Percentiles rank a stretch among this genome's conserved stretches.
Conservation (phyloP, 768 basidiomycete species). For the Dacryopinax spathularia region DNA sequence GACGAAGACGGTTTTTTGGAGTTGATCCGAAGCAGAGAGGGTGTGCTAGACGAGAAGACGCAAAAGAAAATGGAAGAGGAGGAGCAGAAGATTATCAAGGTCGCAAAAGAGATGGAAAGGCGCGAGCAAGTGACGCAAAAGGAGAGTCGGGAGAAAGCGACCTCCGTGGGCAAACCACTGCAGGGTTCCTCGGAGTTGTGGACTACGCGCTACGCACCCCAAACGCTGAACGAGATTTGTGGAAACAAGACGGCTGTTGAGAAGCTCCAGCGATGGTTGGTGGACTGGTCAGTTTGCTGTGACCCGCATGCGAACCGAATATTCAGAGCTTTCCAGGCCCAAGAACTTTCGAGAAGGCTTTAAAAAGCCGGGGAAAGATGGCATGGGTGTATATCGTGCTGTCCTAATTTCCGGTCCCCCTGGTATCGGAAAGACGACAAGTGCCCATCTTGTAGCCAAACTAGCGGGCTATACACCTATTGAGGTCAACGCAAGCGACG, state of each 20-base stretch:
- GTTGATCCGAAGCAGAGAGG: constrained; percentile 59
- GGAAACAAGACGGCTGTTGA: constrained; percentile 90
- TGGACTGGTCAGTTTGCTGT: constrained; percentile 51
- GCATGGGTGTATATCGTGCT: constrained; percentile 73
- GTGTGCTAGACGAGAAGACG: constrained; percentile 57
- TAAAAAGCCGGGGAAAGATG: constrained; percentile 88
- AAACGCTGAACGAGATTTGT: constrained; percentile 74
- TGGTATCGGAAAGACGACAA: constrained; percentile 95
- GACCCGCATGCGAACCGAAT: not conserved
- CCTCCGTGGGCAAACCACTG: constrained; percentile 10
- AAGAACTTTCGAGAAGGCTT: constrained; percentile 58
- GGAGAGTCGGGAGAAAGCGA: constrained; percentile 20
- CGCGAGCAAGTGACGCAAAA: constrained; percentile 43
- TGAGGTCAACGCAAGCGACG: constrained; percentile 92
- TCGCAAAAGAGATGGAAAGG: constrained; percentile 65
- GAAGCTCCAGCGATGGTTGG: constrained; percentile 74
- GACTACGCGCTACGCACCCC: constrained; percentile 92
- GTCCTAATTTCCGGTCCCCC: constrained; percentile 86
- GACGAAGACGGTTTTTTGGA: constrained; percentile 78
- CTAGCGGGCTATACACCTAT: constrained; percentile 84
- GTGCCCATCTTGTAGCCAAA: constrained; percentile 83
- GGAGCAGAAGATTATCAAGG: constrained; percentile 52
- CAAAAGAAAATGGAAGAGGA: constrained; percentile 72
- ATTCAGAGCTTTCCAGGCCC: constrained; percentile 38
- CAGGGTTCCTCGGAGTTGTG: constrained; percentile 48